Base-by-base conservation (phyloP, 1,284 basidiomycete genomes). In the Trametes polyzona region DNA sequence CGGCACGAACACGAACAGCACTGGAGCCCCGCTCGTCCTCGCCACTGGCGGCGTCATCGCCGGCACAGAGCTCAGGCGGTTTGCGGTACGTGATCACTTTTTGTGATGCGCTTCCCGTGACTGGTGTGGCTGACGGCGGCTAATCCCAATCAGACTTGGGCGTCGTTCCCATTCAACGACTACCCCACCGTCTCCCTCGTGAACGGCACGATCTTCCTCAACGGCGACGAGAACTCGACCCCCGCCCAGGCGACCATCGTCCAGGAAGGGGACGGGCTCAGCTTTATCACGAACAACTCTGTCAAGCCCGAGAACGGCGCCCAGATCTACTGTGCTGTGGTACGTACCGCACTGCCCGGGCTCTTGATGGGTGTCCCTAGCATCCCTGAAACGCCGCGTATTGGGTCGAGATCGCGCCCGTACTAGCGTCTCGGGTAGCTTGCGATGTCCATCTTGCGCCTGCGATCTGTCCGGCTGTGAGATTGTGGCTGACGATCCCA, bases 301-400 rank as follows among this genome's bases (percentile, higher is more conserved):
- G 43, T 56, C n/a, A 32, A 58, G 10, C 64, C 63, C n/a, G 12
- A n/a, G 23, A 17, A 59, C 27, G 55, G 61, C 16, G 57, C 63
- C 19, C 65, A 62, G 52, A 62, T 65, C 50, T 67, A 61, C 51
- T 69, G 69, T 49, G 67, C 51, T 12, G 61, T 68, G 43, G 67
- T 68, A 40, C 36, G 65, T 58, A 30, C 33, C 29, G 27, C 29
- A 19, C n/a, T n/a, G n/a, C n/a, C n/a, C n/a, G n/a, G n/a, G n/a
- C n/a, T n/a, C n/a, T n/a, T n/a, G n/a, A n/a, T n/a, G n/a, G n/a
- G n/a, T n/a, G n/a, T 32, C 40, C n/a, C 35, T 19, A 41, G 17
- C 26, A 29, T 19, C 10, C 42, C n/a, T 12, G 24, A 11, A 9
- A 12, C 29, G 11, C 42, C 33, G 6, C 9, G 21, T 32, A 19